phyloP scores from a whole-genome alignment of 768 basidiomycete genomes.

The Collybiopsis confluens region DNA sequence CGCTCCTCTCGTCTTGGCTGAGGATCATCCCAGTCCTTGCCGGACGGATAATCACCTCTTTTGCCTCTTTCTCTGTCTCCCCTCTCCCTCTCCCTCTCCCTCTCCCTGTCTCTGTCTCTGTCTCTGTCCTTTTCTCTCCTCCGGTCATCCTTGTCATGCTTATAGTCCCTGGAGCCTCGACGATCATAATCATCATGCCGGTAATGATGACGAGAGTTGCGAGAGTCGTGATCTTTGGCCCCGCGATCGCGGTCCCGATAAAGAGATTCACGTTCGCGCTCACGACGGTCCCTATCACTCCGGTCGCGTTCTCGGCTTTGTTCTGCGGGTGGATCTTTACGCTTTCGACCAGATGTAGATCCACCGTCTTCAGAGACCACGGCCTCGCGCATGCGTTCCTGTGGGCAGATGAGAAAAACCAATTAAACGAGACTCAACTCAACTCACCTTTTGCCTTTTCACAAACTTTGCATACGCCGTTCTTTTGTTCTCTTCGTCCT shows the following conservation, averaged over 20 bases:
- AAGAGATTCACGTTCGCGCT: conserved; percentile 23
- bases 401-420: background rate
- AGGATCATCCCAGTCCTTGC: conserved; percentile 47
- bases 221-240: conserved; percentile 11
- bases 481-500: conserved; percentile 81
- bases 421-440: conserved; percentile 9
- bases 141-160: conserved; percentile 49
- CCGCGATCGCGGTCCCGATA: conserved; percentile 23
- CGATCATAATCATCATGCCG: conserved; percentile 7
- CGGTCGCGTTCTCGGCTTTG: conserved; percentile 46
- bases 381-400: conserved; percentile 75
- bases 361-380: conserved; percentile 79
- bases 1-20: conserved; percentile 24
- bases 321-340: conserved; percentile 65
- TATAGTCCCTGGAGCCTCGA: conserved; percentile 30
- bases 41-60: background rate
- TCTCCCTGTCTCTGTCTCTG: too few relatives aligned
- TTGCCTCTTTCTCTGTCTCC: conserved; percentile 27
- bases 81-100: conserved; percentile 41
- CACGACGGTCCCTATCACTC: conserved; percentile 31
- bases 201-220: conserved; percentile 1
- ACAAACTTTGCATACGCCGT: conserved; percentile 85
- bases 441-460: conserved; percentile 79
- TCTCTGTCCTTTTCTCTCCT: conserved; percentile 48
- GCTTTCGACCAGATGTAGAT: conserved; percentile 73